Base-by-base conservation (phyloP, 345 rosid species). In the Erysimum cheiranthoides region DNA sequence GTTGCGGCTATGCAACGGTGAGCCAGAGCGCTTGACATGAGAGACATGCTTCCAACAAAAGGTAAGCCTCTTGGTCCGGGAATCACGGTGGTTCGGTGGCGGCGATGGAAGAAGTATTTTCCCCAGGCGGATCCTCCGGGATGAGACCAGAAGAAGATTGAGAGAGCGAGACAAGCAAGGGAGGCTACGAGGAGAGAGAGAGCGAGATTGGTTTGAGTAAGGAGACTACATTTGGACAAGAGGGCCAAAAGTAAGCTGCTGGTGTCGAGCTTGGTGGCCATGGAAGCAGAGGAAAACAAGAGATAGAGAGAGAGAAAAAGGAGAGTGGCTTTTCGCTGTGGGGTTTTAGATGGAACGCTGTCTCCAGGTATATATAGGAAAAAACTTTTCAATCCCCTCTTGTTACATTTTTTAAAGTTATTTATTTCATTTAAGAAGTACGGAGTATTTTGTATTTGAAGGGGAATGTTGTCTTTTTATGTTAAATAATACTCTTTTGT, bases 71-170 rank as follows among this genome's bases (percentile, higher is more conserved):
- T 78, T 1, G 96, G 92, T 63, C 96, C 96, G 0, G 93, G 96
- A 61, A 90, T 88, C 18, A 73, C 71, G 65, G 75, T 66, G 47
- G 61, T 56, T 47, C 0, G 18, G 10, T 14, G 76, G 11, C 81
- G 81, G 68, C 73, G 58, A 27, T 68, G 74, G 53, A 68, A 61
- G 35, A 49, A 39, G 71, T 86, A 80, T 57, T 84, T 90, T 2
- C 96, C 96, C 96, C 96, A 90, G 4, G 96, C 96, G 3, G 89
- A 89, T 45, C 96, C 96, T 6, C 96, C 96, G 7, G 91, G 85
- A 52, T 78, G 84, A 72, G 84, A 84, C 93, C 96, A 88, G 74
- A 71, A 75, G 70, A 88, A n/a, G 18, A 90, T 71, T 39, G 80
- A 54, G 34, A 84, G 51, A 68, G 58, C 63, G 31, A 86, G 65